Evolutionary conservation across 2,329 filamentous ascomycete species (phyloP), one percentile per base, ranked within the genome.

Genomic region (Davidsoniella australis): DNA sequence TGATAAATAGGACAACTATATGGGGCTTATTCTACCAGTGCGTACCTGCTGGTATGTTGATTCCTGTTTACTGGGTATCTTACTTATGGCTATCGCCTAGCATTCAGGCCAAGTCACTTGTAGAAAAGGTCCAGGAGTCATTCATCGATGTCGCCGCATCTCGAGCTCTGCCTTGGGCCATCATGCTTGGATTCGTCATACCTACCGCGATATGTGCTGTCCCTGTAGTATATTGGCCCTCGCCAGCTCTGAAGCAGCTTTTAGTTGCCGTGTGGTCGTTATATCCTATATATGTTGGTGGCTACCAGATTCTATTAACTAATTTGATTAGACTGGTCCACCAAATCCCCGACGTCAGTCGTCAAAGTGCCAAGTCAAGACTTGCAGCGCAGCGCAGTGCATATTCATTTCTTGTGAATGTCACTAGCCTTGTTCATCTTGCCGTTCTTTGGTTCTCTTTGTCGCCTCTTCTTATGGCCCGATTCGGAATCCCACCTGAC

Each of bases 21-120:
- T 59, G 57, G 57, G 58, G 57, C 2, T 23, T 55, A 17, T 36
- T 55, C 4, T 56, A 55, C 48, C 58, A 59, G 46, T 50, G 47
- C 23, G 48, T 58, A 2, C 57, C 58, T 39, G 47, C 53, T 24
- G 58, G 56, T 44, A 48, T 56, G 23, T 55, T 55, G 3, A 38
- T 58, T 4, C 57, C 58, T 2, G 18, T 57, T 14, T 60, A 57
- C 47, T 57, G 54, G 42, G 52, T 55, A 23, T 29, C 54, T 18
- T 55, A 55, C 24, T 41, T 58, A 23, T 57, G 51, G 53, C 53
- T 53, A 7, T 58, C 58, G 12, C 55, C 55, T 1, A 46, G 56
- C 8, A 51, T 53, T 10, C 16, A 24, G 2, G 46, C 46, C 4
- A 37, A 26, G 6, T 36, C 47, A 3, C 43, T 48, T 26, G 39